These are phyloP conservation scores for Neopestalotiopsis sp. DNA, from an alignment of 2,329 filamentous ascomycete species.

Conservation along the genomic window DNA sequence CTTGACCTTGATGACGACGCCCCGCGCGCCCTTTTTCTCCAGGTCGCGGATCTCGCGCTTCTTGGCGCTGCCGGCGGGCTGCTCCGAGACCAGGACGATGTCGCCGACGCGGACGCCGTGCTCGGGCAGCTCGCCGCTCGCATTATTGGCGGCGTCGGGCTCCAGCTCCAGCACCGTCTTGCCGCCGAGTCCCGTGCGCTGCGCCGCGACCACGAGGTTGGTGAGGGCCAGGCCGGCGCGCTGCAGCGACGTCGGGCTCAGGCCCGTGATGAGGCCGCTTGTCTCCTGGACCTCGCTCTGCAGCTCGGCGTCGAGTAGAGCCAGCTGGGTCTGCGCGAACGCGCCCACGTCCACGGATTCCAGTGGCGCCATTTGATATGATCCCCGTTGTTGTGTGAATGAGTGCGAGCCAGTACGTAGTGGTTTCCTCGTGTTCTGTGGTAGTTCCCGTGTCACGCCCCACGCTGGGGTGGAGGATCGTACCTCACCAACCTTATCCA, in stretches of 20 bases:
- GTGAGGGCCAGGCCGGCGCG: constrained; percentile 80
- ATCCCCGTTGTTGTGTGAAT: too few relatives aligned
- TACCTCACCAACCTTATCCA: background rate
- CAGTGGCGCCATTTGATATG: constrained; percentile 39
- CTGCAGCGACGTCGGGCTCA: constrained; percentile 72
- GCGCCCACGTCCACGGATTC: constrained; percentile 64
- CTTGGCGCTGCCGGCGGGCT: constrained; percentile 74
- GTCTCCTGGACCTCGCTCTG: constrained; percentile 76
- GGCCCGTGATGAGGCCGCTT: constrained; percentile 67
- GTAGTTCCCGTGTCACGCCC: too few relatives aligned
- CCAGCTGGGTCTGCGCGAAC: constrained; percentile 75
- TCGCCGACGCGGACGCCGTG: constrained; percentile 80
- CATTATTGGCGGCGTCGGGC: constrained; percentile 70
- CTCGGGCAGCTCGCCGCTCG: constrained; percentile 65
- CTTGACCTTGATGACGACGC: constrained; percentile 72
- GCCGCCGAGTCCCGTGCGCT: constrained; percentile 90
- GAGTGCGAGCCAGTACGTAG: too few relatives aligned
- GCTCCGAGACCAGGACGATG: constrained; percentile 77
- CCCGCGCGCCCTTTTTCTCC: constrained; percentile 70
- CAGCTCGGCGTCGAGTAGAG: constrained; percentile 74
- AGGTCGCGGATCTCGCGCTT: constrained; percentile 75
- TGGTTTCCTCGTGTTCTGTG: too few relatives aligned
- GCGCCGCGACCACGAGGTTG: constrained; percentile 75
- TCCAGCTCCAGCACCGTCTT: constrained; percentile 84
- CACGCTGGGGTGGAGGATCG: too few relatives aligned